These are phyloP conservation scores for Dothideomycetes sp. DNA, from an alignment of 2,329 filamentous ascomycete species.

Conservation along the genomic window DNA sequence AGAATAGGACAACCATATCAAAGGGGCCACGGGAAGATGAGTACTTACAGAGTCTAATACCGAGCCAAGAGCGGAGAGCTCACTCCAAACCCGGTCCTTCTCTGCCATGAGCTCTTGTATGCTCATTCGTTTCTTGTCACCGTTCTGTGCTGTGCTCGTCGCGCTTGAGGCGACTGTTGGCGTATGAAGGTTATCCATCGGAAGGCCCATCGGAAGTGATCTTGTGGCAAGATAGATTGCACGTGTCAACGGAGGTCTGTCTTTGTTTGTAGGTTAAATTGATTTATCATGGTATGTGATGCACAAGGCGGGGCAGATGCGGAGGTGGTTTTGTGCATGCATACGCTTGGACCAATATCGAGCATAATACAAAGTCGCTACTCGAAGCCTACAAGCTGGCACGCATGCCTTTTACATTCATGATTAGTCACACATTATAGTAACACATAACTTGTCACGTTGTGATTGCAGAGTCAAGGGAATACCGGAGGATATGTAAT, in stretches of 20 bases:
- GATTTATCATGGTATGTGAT: no score
- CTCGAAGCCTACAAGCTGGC: no score
- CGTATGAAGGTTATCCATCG: constrained; percentile 57
- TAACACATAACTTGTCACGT: no score
- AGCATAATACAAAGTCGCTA: no score
- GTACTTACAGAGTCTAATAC: constrained; percentile 90
- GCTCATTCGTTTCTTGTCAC: constrained; percentile 49
- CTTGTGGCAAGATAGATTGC: background rate
- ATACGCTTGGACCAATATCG: background rate
- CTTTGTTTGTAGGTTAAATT: no score
- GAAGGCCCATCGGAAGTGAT: constrained; percentile 35
- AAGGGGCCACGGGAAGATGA: no score
- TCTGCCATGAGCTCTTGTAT: constrained; percentile 71
- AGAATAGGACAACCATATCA: no score
- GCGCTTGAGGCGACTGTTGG: constrained; percentile 71
- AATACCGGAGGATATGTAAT: background rate
- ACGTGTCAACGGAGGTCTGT: no score
- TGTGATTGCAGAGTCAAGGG: no score
- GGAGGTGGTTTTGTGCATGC: background rate
- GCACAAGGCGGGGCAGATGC: background rate
- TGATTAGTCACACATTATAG: no score
- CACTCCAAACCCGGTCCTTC: constrained; percentile 75
- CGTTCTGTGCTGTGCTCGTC: constrained; percentile 32
- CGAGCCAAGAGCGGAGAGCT: constrained; percentile 71
- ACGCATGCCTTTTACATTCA: no score